Base-by-base conservation (phyloP, 306 rosid species). In the Calophaca sinica region DNA sequence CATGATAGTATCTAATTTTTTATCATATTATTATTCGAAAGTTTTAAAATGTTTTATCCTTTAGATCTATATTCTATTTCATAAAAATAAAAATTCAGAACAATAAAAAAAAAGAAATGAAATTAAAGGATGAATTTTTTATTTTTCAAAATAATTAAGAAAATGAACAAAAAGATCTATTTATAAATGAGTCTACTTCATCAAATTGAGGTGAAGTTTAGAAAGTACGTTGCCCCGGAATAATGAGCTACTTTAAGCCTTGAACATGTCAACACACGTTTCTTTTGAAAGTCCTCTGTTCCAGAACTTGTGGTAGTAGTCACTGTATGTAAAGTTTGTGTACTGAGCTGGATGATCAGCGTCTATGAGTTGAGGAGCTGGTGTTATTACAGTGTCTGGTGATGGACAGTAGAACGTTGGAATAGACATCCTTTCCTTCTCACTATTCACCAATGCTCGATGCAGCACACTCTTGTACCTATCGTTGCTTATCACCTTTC, bases 381-480 rank as follows among this genome's bases (percentile, higher is more conserved):
- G 90, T 62, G 81, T 74, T 31, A 91, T 86, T 11, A 88, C 61
- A 0, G 98, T 91, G 4, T 90, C 81, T 0, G 87, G 86, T 5
- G 82, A 80, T 4, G 98, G 98, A 72, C 98, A 94, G 4, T 89
- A 83, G 74, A 94, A 94, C 0, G 98, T 88, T 12, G 98, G 94
- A 50, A 94, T 80, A 0, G 98, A 91, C 3, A 94, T 87, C 58
- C 98, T 89, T 15, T 96, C 91, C 71, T 79, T 86, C 1, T 89
- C 89, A 20, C 76, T 20, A 11, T 91, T 94, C 28, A 90, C 96
- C 45, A 87, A 31, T 1, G 98, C 98, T 3, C 98, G 70, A 81
- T 94, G 98, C 88, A 93, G 49, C 62, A 91, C 98, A 62, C 98
- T 94, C 87, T 87, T 91, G 82, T 89, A 94, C 53, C 20, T 80